Conservation (phyloP, 2,329 filamentous ascomycete genomes). For the Paecilomyces variotii region DNA sequence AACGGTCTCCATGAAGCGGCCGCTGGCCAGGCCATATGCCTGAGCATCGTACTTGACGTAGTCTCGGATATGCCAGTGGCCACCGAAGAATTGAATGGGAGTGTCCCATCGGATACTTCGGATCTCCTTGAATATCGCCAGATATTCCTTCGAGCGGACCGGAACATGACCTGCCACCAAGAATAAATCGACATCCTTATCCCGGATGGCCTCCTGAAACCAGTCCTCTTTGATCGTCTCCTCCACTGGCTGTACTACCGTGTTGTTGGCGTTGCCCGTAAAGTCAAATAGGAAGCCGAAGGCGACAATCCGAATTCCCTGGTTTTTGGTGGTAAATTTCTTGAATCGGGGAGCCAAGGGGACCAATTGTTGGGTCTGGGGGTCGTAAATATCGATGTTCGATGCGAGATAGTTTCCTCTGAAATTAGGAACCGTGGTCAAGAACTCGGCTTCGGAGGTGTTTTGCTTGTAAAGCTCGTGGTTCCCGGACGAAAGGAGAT, state of each 20-base stretch:
- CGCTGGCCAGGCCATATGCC: slow-evolving; percentile 74
- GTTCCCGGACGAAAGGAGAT: slow-evolving; percentile 81
- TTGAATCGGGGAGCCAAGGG: slow-evolving; percentile 76
- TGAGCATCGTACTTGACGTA: slow-evolving; percentile 70
- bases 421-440: slow-evolving; percentile 75
- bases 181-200: slow-evolving; percentile 74
- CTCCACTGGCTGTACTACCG: slow-evolving; percentile 69
- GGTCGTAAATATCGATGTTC: slow-evolving; percentile 81
- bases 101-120: slow-evolving; percentile 67
- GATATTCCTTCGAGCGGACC: slow-evolving; percentile 71
- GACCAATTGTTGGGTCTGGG: slow-evolving; percentile 59
- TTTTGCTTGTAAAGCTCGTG: slow-evolving; percentile 85
- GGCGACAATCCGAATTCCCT: slow-evolving; percentile 71
- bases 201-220: slow-evolving; percentile 80
- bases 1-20: slow-evolving; percentile 89
- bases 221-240: slow-evolving; percentile 75
- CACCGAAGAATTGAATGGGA: slow-evolving; percentile 86
- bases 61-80: slow-evolving; percentile 83
- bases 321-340: slow-evolving; percentile 87
- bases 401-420: slow-evolving; percentile 75
- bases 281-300: slow-evolving; percentile 97
- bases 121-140: slow-evolving; percentile 69
- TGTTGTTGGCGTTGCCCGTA: slow-evolving; percentile 83
- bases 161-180: slow-evolving; percentile 80
- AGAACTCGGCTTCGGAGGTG: slow-evolving; percentile 70